phyloP scores from a whole-genome alignment of 306 rosid genomes.

The Senna siamea region DNA sequence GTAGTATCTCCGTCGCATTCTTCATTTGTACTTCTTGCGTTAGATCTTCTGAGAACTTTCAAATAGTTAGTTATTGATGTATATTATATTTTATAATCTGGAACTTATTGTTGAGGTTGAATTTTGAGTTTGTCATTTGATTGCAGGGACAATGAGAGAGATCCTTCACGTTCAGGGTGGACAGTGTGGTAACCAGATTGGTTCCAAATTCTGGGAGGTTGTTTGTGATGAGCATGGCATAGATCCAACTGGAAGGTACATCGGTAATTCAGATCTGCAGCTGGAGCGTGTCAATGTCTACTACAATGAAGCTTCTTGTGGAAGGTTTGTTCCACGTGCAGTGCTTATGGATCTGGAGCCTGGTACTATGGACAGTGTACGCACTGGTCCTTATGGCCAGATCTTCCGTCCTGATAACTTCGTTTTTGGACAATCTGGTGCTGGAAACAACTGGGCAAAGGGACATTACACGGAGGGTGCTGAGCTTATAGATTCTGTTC shows the following conservation, averaged over 20 bases:
- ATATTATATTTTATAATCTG: background rate
- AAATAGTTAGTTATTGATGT: background rate
- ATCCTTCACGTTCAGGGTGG: slow-evolving; percentile 70
- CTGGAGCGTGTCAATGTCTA: slow-evolving; percentile 63
- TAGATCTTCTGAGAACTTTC: background rate
- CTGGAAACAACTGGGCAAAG: slow-evolving; percentile 70
- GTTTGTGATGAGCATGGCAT: slow-evolving; percentile 70
- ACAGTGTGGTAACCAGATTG: slow-evolving; percentile 70
- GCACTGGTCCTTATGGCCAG: slow-evolving; percentile 65
- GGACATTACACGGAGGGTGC: slow-evolving; percentile 69
- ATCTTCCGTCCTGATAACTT: slow-evolving; percentile 67
- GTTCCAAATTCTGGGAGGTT: slow-evolving; percentile 68
- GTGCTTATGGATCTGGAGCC: slow-evolving; percentile 68
- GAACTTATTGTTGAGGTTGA: slow-evolving; percentile 20
- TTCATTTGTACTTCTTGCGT: background rate
- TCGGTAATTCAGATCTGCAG: slow-evolving; percentile 58
- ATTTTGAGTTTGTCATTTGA: slow-evolving; percentile 3
- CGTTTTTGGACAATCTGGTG: slow-evolving; percentile 65
- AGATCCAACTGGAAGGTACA: slow-evolving; percentile 64
- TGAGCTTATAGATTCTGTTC: slow-evolving; percentile 62
- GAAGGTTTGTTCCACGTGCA: slow-evolving; percentile 67
- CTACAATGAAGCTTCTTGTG: slow-evolving; percentile 65
- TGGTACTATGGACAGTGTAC: slow-evolving; percentile 66
- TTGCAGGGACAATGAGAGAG: slow-evolving; percentile 59
- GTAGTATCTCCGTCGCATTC: background rate